Evolutionary conservation across 1,284 basidiomycete species (phyloP).

Genomic region (Cryptococcus sp.): DNA sequence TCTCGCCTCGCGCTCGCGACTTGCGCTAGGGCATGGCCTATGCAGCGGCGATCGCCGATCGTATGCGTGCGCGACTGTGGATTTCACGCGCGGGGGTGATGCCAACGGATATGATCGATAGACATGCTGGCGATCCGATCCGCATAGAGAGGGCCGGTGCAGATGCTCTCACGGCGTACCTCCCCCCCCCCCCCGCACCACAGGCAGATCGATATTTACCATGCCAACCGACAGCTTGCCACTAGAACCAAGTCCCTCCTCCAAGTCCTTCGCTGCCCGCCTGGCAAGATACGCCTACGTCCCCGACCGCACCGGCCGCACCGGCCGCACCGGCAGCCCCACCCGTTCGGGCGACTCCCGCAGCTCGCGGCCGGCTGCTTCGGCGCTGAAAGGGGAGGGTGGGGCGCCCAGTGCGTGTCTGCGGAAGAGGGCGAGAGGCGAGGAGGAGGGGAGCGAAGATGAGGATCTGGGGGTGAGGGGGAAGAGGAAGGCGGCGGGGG

Average conservation of each 20-base stretch:
- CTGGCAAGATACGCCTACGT: conserved; percentile 29
- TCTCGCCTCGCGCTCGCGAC: too few relatives aligned
- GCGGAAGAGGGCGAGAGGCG: neutral
- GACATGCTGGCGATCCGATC: too few relatives aligned
- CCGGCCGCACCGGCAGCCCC: neutral
- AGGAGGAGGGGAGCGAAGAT: neutral
- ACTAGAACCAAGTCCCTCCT: conserved; percentile 14
- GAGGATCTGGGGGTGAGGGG: neutral
- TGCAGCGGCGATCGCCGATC: too few relatives aligned
- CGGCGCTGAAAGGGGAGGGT: neutral
- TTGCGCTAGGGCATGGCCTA: too few relatives aligned
- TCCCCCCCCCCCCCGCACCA: too few relatives aligned
- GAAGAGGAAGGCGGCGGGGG: neutral
- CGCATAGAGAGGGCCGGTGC: too few relatives aligned
- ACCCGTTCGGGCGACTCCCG: too few relatives aligned
- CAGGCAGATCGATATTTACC: too few relatives aligned
- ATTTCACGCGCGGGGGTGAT: too few relatives aligned
- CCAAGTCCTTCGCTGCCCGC: conserved; percentile 19
- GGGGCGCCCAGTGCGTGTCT: neutral
- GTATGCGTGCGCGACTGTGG: too few relatives aligned
- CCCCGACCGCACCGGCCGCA: neutral
- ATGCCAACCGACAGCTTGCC: neutral
- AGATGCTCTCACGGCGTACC: too few relatives aligned
- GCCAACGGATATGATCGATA: too few relatives aligned
- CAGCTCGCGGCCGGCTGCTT: neutral